Evolutionary conservation across 2,329 filamentous ascomycete species (phyloP).

Genomic region (Fusarium neocosmosporiellum): DNA sequence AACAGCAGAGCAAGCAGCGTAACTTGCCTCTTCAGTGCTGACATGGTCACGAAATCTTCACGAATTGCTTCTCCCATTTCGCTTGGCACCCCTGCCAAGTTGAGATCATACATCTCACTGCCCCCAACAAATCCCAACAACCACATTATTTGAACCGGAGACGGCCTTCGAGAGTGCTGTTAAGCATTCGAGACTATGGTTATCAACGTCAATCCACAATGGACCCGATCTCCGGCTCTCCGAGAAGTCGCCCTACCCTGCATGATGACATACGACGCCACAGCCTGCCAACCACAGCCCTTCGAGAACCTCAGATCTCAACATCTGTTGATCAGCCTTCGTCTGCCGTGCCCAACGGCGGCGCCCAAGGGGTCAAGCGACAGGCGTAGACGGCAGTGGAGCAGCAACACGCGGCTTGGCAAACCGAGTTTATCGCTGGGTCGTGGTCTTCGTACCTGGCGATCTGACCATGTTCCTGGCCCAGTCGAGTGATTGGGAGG

Average conservation of each 20-base stretch:
- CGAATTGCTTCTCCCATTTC: neutral
- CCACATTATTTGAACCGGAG: neutral
- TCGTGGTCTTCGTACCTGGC: neutral
- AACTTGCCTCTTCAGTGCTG: neutral
- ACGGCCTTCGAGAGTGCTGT: neutral
- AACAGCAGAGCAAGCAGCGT: neutral
- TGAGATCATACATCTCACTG: neutral
- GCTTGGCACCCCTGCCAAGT: neutral
- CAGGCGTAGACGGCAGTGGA: neutral
- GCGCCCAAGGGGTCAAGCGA: neutral
- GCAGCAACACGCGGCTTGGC: conserved; percentile 2
- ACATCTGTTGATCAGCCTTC: neutral
- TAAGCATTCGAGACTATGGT: neutral
- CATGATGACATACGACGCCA: conserved; percentile 1
- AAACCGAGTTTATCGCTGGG: neutral
- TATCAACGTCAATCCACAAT: neutral
- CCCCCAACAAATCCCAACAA: neutral
- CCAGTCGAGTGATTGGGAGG: conserved; percentile 5
- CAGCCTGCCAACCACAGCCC: neutral
- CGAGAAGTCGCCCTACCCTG: conserved; percentile 24
- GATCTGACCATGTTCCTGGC: conserved; percentile 15
- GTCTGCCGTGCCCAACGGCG: conserved; percentile 1
- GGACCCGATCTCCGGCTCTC: conserved; percentile 14
- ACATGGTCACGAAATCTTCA: neutral
- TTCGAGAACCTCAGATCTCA: neutral